Conservation (phyloP, 2,329 filamentous ascomycete genomes). For the Aspergillus calidoustus region DNA sequence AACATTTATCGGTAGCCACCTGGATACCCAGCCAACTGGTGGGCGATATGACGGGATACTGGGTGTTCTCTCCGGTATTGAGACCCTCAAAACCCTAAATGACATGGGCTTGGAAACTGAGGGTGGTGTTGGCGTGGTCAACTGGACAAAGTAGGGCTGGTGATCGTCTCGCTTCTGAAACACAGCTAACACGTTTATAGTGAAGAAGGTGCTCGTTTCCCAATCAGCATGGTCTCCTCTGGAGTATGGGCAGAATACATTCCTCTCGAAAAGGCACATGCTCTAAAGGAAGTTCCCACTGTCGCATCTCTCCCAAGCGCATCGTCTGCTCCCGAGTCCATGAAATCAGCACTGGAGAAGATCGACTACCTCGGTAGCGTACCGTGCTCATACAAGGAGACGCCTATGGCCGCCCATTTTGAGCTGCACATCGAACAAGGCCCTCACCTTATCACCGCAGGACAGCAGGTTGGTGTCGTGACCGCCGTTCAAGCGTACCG, state of each 20-base stretch:
- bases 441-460: constrained; percentile 69
- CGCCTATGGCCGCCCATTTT: constrained; percentile 76
- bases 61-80: constrained; percentile 73
- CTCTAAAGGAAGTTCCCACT: constrained; percentile 63
- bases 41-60: constrained; percentile 66
- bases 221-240: constrained; percentile 73
- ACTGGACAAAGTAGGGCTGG: constrained; percentile 48
- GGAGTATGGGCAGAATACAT: constrained; percentile 78
- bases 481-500: constrained; percentile 75
- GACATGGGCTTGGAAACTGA: constrained; percentile 71
- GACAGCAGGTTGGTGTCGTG: constrained; percentile 70
- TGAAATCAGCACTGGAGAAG: constrained; percentile 70
- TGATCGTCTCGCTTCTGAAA: not conserved
- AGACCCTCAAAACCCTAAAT: constrained; percentile 70
- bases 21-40: constrained; percentile 65
- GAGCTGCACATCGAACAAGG: constrained; percentile 88
- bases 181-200: constrained; percentile 44
- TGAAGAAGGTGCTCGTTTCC: constrained; percentile 81
- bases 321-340: constrained; percentile 62
- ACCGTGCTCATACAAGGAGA: constrained; percentile 61
- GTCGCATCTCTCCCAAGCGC: constrained; percentile 48
- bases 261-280: constrained; percentile 64
- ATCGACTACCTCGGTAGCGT: constrained; percentile 71
- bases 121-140: constrained; percentile 73
- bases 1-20: constrained; percentile 72